Evolutionary conservation across 352 stramenopile genomes (phyloP), one percentile per base, ranked within the genome.

Genomic region (Globisporangium cylindrosporum): DNA sequence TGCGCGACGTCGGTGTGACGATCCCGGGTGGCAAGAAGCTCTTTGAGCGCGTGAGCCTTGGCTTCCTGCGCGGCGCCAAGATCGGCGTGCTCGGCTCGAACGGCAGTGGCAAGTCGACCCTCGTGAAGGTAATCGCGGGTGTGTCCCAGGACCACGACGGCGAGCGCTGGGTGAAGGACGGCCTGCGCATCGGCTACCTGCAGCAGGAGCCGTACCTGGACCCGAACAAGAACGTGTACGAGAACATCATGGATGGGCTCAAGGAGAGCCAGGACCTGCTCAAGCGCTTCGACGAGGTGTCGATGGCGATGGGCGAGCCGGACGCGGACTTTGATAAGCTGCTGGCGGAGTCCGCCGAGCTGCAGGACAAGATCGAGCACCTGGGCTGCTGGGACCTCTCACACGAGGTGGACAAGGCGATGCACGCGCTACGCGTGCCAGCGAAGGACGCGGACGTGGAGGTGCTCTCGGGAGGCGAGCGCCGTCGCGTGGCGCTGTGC

Each of bases 81-180:
- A 97, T 99, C 59, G 97, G 96, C 15, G 82, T 99, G 12, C 81
- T 99, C 0, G 96, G 97, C 15, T 72, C 96, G 4, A 99, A 99
- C 74, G 97, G 97, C 60, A 97, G 75, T 46, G 94, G 94, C 64
- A 99, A 98, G 73, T 98, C 93, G 36, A 99, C 97, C 43, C 80
- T 99, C 15, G 81, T 99, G 12, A 99, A 99, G 80, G 86, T 99
- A 20, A 92, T 99, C 70, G 91, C 90, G 3, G 95, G 97, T 24
- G 95, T 98, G 15, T 77, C 73, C 64, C 82, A 73, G 12, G 88
- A 97, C 70, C 94, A 90, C 66, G 89, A 97, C 67, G 91, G 91
- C 27, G 88, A 96, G 72, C 78, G 91, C 12, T 97, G 90, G 91
- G 79, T 92, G 43, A 94, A 96, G 66, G 81, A 89, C 43, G 90